Evolutionary conservation across 257 asterid genomes (phyloP), one percentile per base, ranked within the genome.

Genomic region (Cynanchum wilfordii): DNA sequence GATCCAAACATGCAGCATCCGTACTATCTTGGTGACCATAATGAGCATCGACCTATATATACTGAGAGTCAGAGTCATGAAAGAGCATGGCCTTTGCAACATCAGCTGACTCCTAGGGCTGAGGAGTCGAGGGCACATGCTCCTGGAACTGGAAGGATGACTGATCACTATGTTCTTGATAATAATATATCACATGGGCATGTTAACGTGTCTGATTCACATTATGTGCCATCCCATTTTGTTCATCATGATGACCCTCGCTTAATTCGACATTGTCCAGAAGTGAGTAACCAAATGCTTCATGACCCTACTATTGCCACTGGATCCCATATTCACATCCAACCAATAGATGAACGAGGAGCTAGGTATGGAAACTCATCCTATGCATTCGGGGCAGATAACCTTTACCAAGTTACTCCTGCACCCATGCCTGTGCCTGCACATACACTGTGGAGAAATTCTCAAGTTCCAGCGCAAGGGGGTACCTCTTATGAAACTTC

Each of bases 61-160:
- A 55, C 79, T 42, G 97, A 89, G 75, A 72, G 75, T 40, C 90
- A 79, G 74, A 79, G 80, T 77, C 90, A 83, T 67, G 95, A 89
- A 40, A 89, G 94, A 73, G 95, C 91, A 50, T 83, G 97, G 96
- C 66, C 78, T 51, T 77, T 89, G 47, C 91, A 86, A n/a, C 96
- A 87, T 72, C 92, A 89, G 40, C 40, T 82, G 25, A 75, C 68
- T 82, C 82, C 89, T 76, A 85, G 86, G 87, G 71, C 79, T 1
- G 97, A 91, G 70, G 97, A 93, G 73, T 75, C 75, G 27, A 86
- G 89, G 66, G 73, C 84, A n/a, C 95, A 81, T 54, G 72, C 74
- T 16, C 75, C 92, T 72, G 87, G 78, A 50, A 76, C 86, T 58
- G 92, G 95, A 73, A 86, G 95, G 84, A 63, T 86, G 75, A 58